A percentile compares a stretch with the other conserved stretches of the same genome.
Evolutionary conservation across 2,329 filamentous ascomycete species (phyloP).

Genomic region (Colletotrichum lini): DNA sequence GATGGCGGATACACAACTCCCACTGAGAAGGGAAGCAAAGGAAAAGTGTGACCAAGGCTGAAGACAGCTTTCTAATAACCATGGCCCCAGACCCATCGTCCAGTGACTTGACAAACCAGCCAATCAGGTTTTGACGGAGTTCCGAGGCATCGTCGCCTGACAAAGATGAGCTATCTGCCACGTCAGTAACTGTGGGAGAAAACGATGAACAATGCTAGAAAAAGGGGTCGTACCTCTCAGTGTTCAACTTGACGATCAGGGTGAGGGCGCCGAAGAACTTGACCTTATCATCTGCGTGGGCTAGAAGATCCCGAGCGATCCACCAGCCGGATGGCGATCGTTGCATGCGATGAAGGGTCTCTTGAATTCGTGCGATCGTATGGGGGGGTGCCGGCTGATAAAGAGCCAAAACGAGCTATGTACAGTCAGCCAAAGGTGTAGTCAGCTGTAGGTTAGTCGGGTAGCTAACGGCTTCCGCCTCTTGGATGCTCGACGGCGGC

Average conservation of each 20-base stretch:
- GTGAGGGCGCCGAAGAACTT: conserved; percentile 95
- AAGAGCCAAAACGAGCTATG: conserved; percentile 64
- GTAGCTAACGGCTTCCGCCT: conserved; percentile 40
- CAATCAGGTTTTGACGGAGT: conserved; percentile 72
- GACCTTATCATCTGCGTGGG: conserved; percentile 78
- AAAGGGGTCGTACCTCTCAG: conserved; percentile 76
- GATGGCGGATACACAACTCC: conserved; percentile 75
- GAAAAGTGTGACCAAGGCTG: conserved; percentile 83
- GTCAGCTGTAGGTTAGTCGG: neutral
- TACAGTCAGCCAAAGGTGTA: neutral
- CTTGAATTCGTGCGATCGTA: conserved; percentile 71
- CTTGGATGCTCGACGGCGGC: conserved; percentile 34
- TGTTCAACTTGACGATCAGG: conserved; percentile 94
- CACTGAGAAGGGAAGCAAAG: conserved; percentile 78
- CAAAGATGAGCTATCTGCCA: conserved; percentile 60
- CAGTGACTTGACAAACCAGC: conserved; percentile 73
- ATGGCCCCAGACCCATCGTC: conserved; percentile 68
- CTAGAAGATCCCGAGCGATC: conserved; percentile 82
- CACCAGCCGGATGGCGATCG: conserved; percentile 87
- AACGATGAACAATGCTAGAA: neutral
- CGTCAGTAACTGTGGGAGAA: conserved; percentile 18
- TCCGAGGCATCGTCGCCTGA: conserved; percentile 70
- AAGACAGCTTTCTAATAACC: conserved; percentile 81
- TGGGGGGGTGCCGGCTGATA: conserved; percentile 67
- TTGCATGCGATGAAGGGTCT: conserved; percentile 84